Evolutionary conservation across 2,329 filamentous ascomycete genomes (phyloP), one percentile per base, ranked within the genome.

Genomic region (Thelonectria olida): DNA sequence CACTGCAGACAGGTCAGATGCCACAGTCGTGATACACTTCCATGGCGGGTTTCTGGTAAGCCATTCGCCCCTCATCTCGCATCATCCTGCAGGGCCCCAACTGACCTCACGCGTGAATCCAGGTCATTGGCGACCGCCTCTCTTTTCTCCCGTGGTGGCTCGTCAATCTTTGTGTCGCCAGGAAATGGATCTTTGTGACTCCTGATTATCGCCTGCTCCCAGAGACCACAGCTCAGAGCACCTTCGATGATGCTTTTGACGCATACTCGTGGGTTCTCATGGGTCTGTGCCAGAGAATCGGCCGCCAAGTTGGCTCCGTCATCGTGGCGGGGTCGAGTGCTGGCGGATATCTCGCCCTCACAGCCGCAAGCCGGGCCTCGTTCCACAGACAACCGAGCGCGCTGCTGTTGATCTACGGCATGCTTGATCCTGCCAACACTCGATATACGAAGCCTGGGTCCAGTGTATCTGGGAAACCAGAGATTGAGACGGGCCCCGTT

Each of bases 151-250:
- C 68, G 2, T 45, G 60, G 38, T 70, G 68, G 68, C 62, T 67
- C 2, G 17, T 70, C 22, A 61, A 71, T 13, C 62, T 60, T 1
- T 60, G 48, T 3, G 54, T 47, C 7, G 54, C 64, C 28, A 62
- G 68, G 7, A 70, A 61, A 54, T 70, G 68, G 68, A 61, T 69
- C 22, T 70, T 70, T 3, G 64, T 70, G 1, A 67, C 60, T 1
- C 68, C 68, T 2, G 68, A 70, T 25, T 70, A 70, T 17, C 68
- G 68, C 0, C 52, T 70, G 19, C 28, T 70, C 2, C 68, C 68
- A 2, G 68, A 70, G 4, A 62, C 64, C 2, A 67, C 64, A 0
- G 68, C 68, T 4, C 68, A 69, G 5, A 45, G 41, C 36, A 49
- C 68, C 0, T 31, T 70, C 0, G 62, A 68, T 0, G 68, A 70